Percentiles rank a stretch among this genome's conserved stretches.
Evolutionary conservation across 495 filamentous ascomycete species (phyloP).

Genomic region (Glonium stellatum): DNA sequence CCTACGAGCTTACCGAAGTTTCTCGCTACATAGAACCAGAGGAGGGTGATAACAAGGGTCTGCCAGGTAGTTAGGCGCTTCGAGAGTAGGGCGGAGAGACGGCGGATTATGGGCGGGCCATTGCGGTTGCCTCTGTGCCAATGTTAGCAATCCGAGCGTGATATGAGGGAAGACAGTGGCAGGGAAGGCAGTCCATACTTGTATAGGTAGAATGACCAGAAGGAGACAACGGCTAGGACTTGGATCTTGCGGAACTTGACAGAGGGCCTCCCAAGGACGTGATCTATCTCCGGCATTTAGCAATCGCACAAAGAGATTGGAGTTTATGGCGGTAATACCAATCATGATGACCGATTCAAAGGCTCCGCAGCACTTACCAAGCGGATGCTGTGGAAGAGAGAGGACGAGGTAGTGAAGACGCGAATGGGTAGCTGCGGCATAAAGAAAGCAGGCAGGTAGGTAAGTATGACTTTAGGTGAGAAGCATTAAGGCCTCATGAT

Average conservation of each 20-base stretch:
- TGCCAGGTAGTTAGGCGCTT: slow-evolving; percentile 78
- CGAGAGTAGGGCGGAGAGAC: slow-evolving; percentile 62
- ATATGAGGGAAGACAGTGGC: background rate
- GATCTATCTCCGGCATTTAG: slow-evolving; percentile 48
- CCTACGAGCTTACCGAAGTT: slow-evolving; percentile 90
- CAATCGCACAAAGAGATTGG: background rate
- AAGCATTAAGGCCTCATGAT: background rate
- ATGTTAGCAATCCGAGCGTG: slow-evolving; percentile 8
- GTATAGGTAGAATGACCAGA: slow-evolving; percentile 82
- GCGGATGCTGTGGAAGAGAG: background rate
- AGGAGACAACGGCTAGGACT: slow-evolving; percentile 80
- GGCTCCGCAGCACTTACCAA: background rate
- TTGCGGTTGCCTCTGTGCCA: slow-evolving; percentile 68
- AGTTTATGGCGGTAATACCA: background rate
- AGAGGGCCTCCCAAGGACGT: slow-evolving; percentile 86
- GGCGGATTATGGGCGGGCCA: slow-evolving; percentile 72
- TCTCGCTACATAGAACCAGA: slow-evolving; percentile 84
- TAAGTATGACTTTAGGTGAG: background rate
- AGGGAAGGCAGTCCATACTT: slow-evolving; percentile 44
- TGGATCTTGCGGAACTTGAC: slow-evolving; percentile 87
- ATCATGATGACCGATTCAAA: background rate
- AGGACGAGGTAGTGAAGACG: background rate
- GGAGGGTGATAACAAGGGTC: slow-evolving; percentile 74
- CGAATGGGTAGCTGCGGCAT: background rate
- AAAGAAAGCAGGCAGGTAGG: background rate